Conservation (phyloP, 176 grass and related monocot genomes). For the Elymus sibiricus region DNA sequence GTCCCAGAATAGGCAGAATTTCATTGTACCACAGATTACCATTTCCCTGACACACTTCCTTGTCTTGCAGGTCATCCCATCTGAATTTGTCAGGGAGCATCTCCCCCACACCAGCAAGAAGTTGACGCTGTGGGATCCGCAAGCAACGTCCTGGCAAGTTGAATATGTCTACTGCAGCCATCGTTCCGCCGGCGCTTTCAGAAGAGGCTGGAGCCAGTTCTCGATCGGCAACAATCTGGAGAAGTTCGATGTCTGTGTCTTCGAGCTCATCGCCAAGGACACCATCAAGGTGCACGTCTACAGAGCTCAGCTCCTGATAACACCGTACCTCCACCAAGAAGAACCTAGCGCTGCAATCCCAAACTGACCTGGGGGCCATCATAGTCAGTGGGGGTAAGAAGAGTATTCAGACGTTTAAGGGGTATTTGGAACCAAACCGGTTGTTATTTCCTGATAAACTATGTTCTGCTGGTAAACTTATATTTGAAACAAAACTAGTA, state of each 20-base stretch:
- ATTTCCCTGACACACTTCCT: not conserved
- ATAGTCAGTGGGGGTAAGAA: not conserved
- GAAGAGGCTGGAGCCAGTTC: slow-evolving; percentile 65
- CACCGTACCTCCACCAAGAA: slow-evolving; percentile 16
- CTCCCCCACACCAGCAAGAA: slow-evolving; percentile 44
- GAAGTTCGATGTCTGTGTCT: slow-evolving; percentile 64
- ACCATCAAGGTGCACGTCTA: slow-evolving; percentile 79
- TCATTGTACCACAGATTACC: not conserved
- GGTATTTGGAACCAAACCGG: not conserved
- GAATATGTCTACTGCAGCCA: slow-evolving; percentile 43
- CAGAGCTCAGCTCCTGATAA: slow-evolving; percentile 53
- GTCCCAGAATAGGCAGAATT: not conserved
- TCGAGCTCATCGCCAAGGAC: slow-evolving; percentile 62
- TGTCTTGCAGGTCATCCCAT: slow-evolving; percentile 53
- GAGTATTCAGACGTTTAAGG: not conserved
- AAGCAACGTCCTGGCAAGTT: slow-evolving; percentile 53
- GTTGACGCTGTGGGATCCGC: slow-evolving; percentile 72
- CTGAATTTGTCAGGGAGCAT: slow-evolving; percentile 39
- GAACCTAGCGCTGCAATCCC: not conserved
- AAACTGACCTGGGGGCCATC: not conserved
- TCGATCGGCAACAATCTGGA: slow-evolving; percentile 71
- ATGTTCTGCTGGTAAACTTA: too few relatives aligned
- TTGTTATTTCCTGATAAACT: too few relatives aligned
- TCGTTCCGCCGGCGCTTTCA: slow-evolving; percentile 36
- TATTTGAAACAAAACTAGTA: too few relatives aligned